phyloP scores from a whole-genome alignment of 139 green algal species.

The Microglena sp. region DNA sequence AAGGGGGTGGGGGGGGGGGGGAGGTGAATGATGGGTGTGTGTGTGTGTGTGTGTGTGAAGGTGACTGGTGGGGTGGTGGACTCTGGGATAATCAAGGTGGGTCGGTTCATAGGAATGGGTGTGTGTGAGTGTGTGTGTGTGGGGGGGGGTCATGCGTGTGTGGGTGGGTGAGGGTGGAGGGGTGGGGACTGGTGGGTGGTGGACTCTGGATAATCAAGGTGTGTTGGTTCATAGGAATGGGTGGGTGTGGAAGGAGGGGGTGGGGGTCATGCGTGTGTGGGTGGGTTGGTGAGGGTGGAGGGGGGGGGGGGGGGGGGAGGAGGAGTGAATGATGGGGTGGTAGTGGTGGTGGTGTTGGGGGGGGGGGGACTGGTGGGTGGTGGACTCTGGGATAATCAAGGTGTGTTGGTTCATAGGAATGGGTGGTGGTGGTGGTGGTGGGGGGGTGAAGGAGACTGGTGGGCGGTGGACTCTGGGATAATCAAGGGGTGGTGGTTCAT shows the following conservation, averaged over 20 bases:
- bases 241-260: not conserved
- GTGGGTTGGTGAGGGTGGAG: not conserved
- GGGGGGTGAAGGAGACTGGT: not conserved
- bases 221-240: slow-evolving; percentile 43
- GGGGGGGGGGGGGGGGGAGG: too few species aligned
- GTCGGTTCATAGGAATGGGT: slow-evolving; percentile 38
- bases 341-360: too few species aligned
- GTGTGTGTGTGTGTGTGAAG: not conserved
- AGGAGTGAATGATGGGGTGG: too few species aligned
- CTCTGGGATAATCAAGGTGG: slow-evolving; percentile 6
- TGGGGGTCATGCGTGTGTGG: not conserved
- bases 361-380: not conserved
- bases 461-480: too few species aligned
- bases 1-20: not conserved
- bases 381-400: not conserved
- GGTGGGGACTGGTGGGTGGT: not conserved
- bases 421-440: not conserved
- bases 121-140: slow-evolving; percentile 1
- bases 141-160: not conserved
- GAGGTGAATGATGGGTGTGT: not conserved
- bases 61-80: not conserved
- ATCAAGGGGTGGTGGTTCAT: slow-evolving; percentile 36
- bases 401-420: slow-evolving; percentile 39
- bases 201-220: not conserved
- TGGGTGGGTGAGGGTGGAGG: not conserved